A percentile compares a stretch with the other conserved stretches of the same genome.
Evolutionary conservation across 2,329 filamentous ascomycete species (phyloP).

Genomic region (Monilinia polystroma): DNA sequence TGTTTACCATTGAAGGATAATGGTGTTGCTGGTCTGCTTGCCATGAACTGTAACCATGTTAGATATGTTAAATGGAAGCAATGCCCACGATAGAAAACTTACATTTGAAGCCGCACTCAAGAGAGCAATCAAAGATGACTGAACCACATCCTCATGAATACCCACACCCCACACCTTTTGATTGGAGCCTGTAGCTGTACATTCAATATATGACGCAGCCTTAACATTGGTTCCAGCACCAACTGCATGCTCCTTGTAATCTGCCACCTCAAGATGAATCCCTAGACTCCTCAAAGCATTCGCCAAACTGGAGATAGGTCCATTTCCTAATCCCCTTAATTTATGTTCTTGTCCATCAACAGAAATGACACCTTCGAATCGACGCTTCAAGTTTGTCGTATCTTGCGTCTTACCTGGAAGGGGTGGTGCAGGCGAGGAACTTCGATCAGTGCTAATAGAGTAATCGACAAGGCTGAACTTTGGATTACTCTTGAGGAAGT

Average conservation of each 20-base stretch:
- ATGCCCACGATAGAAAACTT: slow-evolving; percentile 77
- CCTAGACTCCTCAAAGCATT: slow-evolving; percentile 76
- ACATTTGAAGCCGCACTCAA: slow-evolving; percentile 84
- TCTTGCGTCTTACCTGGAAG: slow-evolving; percentile 69
- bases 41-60: slow-evolving; percentile 77
- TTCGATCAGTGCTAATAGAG: slow-evolving; percentile 82
- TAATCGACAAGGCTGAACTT: slow-evolving; percentile 89
- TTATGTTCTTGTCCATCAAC: slow-evolving; percentile 79
- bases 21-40: slow-evolving; percentile 67
- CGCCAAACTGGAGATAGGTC: slow-evolving; percentile 84
- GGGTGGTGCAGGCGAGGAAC: slow-evolving; percentile 68
- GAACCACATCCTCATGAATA: slow-evolving; percentile 88
- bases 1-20: slow-evolving; percentile 59
- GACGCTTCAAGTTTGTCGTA: slow-evolving; percentile 73
- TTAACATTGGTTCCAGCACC: slow-evolving; percentile 78
- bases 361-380: slow-evolving; percentile 81
- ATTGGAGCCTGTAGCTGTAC: slow-evolving; percentile 64
- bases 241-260: slow-evolving; percentile 97
- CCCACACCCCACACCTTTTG: slow-evolving; percentile 86
- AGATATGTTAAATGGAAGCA: slow-evolving; percentile 79
- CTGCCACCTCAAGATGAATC: slow-evolving; percentile 83
- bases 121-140: slow-evolving; percentile 82
- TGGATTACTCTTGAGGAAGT: slow-evolving; percentile 79
- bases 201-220: slow-evolving; percentile 95
- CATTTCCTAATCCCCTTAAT: slow-evolving; percentile 80